Percentiles rank a stretch among this genome's conserved stretches.
These are phyloP conservation scores for Auricularia sp. DNA, from an alignment of 768 basidiomycete species.

Conservation along the genomic window DNA sequence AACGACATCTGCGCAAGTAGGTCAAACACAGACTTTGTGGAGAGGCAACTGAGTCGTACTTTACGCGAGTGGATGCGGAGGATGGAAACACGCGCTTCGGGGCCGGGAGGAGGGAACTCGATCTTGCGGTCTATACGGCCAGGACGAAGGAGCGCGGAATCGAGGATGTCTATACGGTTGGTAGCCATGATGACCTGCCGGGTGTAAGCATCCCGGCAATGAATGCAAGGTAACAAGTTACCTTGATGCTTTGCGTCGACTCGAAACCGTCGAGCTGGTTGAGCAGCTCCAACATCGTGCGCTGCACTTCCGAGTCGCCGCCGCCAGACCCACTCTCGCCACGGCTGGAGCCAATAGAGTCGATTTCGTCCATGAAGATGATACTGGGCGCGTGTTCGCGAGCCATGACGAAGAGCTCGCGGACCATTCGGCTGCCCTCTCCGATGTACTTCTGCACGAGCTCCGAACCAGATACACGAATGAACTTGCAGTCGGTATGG, in stretches of 20 bases:
- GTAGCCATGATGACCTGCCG: conserved; percentile 82
- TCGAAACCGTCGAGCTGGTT: conserved; percentile 88
- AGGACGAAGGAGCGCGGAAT: conserved; percentile 84
- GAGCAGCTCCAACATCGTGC: conserved; percentile 82
- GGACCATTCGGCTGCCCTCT: conserved; percentile 92
- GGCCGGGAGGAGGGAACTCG: conserved; percentile 96
- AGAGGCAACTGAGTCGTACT: conserved; percentile 27
- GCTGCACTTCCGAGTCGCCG: conserved; percentile 82
- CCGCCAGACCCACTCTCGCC: conserved; percentile 64
- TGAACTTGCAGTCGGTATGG: conserved; percentile 96
- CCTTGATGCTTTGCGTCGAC: conserved; percentile 72
- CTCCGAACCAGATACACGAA: conserved; percentile 88
- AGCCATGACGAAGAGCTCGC: conserved; percentile 97
- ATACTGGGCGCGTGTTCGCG: conserved; percentile 94
- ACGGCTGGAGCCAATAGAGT: conserved; percentile 89
- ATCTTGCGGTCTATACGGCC: conserved; percentile 97
- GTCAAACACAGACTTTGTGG: neutral
- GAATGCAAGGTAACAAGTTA: conserved; percentile 9
- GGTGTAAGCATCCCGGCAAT: neutral
- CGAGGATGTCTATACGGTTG: conserved; percentile 95
- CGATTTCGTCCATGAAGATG: conserved; percentile 99
- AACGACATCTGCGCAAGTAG: conserved; percentile 69
- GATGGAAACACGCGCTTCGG: conserved; percentile 94
- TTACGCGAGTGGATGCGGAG: conserved; percentile 94
- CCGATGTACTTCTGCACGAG: conserved; percentile 98